Evolutionary conservation across 2,329 filamentous ascomycete species (phyloP).

Genomic region (Clonostachys rhizophaga): DNA sequence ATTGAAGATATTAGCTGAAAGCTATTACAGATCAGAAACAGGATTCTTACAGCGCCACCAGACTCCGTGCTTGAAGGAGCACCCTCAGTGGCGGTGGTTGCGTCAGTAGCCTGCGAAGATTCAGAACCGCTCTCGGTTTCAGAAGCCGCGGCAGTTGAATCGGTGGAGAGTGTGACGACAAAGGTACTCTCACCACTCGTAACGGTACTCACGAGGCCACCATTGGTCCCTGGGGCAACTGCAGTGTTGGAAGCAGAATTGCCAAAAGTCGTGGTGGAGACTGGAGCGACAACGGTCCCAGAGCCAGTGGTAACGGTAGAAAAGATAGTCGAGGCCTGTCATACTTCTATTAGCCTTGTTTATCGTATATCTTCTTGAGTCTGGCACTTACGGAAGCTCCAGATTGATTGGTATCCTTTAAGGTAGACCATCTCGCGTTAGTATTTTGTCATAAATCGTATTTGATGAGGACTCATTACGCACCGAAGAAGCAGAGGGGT

Average conservation of each 20-base stretch:
- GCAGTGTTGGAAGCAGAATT: slow-evolving; percentile 10
- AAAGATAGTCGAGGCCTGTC: slow-evolving; percentile 27
- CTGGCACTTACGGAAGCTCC: too few species aligned
- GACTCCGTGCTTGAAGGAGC: slow-evolving; percentile 2
- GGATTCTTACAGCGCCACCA: slow-evolving; percentile 21
- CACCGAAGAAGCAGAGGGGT: not conserved
- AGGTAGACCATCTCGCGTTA: not conserved
- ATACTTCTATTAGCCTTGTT: slow-evolving; percentile 1
- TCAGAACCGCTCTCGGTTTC: not conserved
- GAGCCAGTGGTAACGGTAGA: slow-evolving; percentile 26
- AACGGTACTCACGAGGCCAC: not conserved
- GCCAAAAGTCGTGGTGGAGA: slow-evolving; percentile 24
- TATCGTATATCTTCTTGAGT: too few species aligned
- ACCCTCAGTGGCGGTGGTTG: slow-evolving; percentile 5
- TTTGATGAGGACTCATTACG: too few species aligned
- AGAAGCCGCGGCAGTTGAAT: slow-evolving; percentile 6
- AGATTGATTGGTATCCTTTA: too few species aligned
- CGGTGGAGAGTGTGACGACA: not conserved
- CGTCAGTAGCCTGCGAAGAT: slow-evolving; percentile 1
- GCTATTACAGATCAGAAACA: not conserved
- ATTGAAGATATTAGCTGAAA: not conserved
- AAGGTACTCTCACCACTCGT: not conserved
- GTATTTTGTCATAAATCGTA: not conserved
- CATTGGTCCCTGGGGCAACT: slow-evolving; percentile 2
- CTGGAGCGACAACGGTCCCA: slow-evolving; percentile 23